Conservation (phyloP, 805 yeast species). For the Scheffersomyces lignosus region DNA sequence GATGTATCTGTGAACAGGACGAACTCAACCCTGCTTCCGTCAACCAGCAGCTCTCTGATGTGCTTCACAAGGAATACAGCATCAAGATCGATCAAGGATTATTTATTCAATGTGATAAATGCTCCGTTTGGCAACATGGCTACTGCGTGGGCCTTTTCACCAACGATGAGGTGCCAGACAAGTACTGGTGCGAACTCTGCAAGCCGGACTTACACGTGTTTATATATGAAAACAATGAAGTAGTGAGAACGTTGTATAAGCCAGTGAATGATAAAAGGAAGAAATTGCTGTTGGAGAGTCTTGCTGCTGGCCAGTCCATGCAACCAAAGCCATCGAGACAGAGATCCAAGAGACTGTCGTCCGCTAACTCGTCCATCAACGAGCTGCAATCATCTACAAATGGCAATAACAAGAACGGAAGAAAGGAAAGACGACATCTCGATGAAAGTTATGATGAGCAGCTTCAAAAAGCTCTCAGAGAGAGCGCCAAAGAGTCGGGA, state of each 20-base stretch:
- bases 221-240: constrained; percentile 31
- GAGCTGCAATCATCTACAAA: constrained; percentile 1
- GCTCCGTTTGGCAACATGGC: constrained; percentile 98
- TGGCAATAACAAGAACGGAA: constrained; percentile 15
- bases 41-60: constrained; percentile 21
- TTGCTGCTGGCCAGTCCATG: constrained; percentile 11
- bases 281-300: constrained; percentile 23
- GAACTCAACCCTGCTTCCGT: constrained; percentile 30
- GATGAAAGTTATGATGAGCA: constrained; percentile 41
- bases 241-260: constrained; percentile 35
- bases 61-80: constrained; percentile 31
- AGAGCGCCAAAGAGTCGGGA: constrained; percentile 54
- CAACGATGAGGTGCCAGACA: constrained; percentile 81
- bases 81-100: constrained; percentile 55
- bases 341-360: constrained; percentile 7
- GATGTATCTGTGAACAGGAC: constrained; percentile 44
- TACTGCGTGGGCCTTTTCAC: constrained; percentile 84
- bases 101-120: constrained; percentile 82
- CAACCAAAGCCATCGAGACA: constrained; percentile 5
- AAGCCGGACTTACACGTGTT: constrained; percentile 76
- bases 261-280: constrained; percentile 45
- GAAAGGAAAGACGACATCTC: constrained; percentile 35
- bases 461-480: constrained; percentile 52
- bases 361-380: constrained; percentile 1
- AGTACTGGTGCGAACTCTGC: constrained; percentile 93